Conservation (phyloP, 2,329 filamentous ascomycete species). For the Pezicula radicicola region DNA sequence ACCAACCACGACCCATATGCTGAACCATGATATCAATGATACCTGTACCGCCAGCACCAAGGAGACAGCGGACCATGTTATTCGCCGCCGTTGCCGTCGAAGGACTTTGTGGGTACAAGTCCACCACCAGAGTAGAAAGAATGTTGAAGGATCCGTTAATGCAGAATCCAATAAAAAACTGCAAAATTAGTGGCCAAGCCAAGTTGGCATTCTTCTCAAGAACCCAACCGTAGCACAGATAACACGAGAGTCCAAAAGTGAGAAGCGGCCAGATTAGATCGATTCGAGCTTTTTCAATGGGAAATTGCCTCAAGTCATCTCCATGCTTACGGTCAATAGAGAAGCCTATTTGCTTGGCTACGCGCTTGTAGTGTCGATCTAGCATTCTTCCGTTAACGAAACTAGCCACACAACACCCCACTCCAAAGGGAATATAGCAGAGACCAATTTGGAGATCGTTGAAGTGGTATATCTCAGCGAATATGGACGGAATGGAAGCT, state of each 20-base stretch:
- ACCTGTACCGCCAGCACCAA: slow-evolving; percentile 57
- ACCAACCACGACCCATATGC: slow-evolving; percentile 58
- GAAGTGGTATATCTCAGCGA: slow-evolving; percentile 27
- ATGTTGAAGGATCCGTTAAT: slow-evolving; percentile 62
- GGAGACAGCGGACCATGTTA: slow-evolving; percentile 59
- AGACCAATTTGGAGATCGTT: slow-evolving; percentile 30
- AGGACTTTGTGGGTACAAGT: slow-evolving; percentile 57
- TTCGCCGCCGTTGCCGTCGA: slow-evolving; percentile 63
- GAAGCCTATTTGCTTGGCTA: slow-evolving; percentile 59
- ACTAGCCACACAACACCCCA: slow-evolving; percentile 47
- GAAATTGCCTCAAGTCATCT: slow-evolving; percentile 30
- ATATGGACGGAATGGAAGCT: slow-evolving; percentile 49
- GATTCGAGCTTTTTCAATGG: slow-evolving; percentile 40
- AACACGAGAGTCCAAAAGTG: slow-evolving; percentile 46
- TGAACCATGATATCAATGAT: slow-evolving; percentile 57
- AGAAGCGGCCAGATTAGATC: slow-evolving; percentile 54
- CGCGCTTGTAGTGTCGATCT: slow-evolving; percentile 67
- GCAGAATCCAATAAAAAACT: slow-evolving; percentile 54
- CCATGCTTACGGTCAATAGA: slow-evolving; percentile 55
- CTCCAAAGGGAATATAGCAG: slow-evolving; percentile 40
- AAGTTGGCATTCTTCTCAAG: slow-evolving; percentile 48
- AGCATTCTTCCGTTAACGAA: slow-evolving; percentile 53
- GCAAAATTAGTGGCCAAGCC: slow-evolving; percentile 51
- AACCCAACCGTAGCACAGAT: slow-evolving; percentile 57
- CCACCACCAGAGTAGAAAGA: slow-evolving; percentile 61